Base-by-base conservation (phyloP, 768 basidiomycete species). In the Trametes punicea region DNA sequence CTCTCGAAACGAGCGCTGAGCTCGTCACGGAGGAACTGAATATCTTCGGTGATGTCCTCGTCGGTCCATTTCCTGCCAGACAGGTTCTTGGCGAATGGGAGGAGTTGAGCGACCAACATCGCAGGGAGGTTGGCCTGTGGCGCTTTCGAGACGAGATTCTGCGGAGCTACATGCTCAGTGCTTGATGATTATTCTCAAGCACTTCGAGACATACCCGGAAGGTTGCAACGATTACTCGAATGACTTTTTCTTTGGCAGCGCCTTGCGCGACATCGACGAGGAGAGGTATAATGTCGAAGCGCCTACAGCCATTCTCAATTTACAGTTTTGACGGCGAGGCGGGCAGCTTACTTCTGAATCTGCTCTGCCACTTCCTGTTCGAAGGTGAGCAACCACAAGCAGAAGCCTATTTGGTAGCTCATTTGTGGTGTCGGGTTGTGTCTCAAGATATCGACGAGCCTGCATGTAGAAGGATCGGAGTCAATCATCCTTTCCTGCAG, bases 161-260 rank as follows among this genome's bases (percentile, higher is more conserved):
- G 68, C 18, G n/a, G n/a, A 34, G 34, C 38, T 16, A 15, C 34
- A 25, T 8, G 29, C 18, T 27, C 25, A 25, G 23, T 16, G 6
- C 10, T 10, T 16, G 26, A 3, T n/a, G 1, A 7, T 16, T 15
- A 2, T 41, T n/a, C 26, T 30, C 2, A 33, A 27, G 26, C 38
- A 29, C 13, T 11, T 30, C 2, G 31, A 20, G 16, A 66, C 73
- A 44, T 64, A 93, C 94, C 50, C 90, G 78, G 74, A 98, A 91
- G 1, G 95, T 93, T 13, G 97, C 92, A 33, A 98, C 78, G 52
- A 95, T 85, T 13, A 98, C 89, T 8, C 97, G 85, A 58, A 93
- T 89, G 26, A 99, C 92, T 71, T 99, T 99, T 74, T 98, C 96
- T 71, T 99, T 99, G 29, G 90, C 88, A 4, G 95, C 95, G 6